These are phyloP conservation scores for Lophiostoma macrostomum DNA, from an alignment of 495 filamentous ascomycete genomes.

Conservation along the genomic window DNA sequence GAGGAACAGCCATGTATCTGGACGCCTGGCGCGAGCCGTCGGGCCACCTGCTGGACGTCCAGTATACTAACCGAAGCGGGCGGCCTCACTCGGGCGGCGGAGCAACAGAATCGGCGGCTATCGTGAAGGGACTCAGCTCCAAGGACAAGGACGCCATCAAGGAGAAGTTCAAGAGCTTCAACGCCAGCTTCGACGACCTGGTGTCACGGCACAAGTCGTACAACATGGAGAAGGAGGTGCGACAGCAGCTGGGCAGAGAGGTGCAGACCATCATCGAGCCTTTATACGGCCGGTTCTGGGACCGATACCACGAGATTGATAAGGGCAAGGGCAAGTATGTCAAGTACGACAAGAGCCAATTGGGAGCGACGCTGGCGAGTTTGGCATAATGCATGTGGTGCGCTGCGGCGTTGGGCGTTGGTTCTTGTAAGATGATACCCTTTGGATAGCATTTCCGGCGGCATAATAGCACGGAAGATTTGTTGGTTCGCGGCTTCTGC, in stretches of 20 bases:
- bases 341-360: conserved; percentile 79
- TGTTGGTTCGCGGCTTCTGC: not conserved
- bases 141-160: conserved; percentile 96
- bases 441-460: conserved; percentile 17
- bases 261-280: conserved; percentile 88
- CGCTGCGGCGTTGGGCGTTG: conserved; percentile 2
- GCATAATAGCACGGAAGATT: not conserved
- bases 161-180: conserved; percentile 92
- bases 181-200: conserved; percentile 83
- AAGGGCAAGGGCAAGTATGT: conserved; percentile 96
- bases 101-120: conserved; percentile 68
- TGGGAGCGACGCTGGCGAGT: conserved; percentile 37
- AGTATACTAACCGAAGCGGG: conserved; percentile 72
- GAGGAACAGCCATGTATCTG: conserved; percentile 73
- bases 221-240: conserved; percentile 78
- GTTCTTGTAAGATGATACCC: conserved; percentile 31
- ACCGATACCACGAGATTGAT: conserved; percentile 96
- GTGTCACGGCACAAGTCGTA: conserved; percentile 78
- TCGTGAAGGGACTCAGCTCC: conserved; percentile 75
- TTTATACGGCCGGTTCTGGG: conserved; percentile 91
- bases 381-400: conserved; percentile 25
- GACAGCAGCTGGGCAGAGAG: conserved; percentile 70
- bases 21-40: conserved; percentile 88
- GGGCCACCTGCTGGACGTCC: conserved; percentile 80
- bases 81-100: conserved; percentile 67